Evolutionary conservation across 2,329 filamentous ascomycete species (phyloP).

Genomic region (Fusarium sp.): DNA sequence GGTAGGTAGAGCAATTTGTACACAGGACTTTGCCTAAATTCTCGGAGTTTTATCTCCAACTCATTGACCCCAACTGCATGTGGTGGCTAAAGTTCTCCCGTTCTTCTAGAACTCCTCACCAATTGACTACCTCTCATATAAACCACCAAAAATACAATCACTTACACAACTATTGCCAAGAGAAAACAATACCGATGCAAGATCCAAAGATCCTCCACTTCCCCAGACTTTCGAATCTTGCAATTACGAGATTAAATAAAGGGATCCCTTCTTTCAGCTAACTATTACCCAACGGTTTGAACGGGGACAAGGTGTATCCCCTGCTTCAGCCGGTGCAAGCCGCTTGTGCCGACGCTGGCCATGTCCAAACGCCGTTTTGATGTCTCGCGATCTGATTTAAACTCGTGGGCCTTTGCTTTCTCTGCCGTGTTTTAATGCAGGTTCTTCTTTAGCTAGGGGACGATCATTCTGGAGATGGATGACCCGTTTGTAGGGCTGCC

Average conservation of each 20-base stretch:
- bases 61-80: slow-evolving; percentile 4
- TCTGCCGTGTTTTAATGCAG: background rate
- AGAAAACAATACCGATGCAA: background rate
- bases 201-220: slow-evolving; percentile 17
- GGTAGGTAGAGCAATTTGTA: background rate
- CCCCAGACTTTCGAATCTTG: slow-evolving; percentile 24
- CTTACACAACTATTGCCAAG: background rate
- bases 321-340: slow-evolving; percentile 29
- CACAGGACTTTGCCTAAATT: background rate
- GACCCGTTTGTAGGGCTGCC: slow-evolving; percentile 10
- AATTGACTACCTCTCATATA: background rate
- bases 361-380: background rate
- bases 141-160: background rate
- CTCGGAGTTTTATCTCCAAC: slow-evolving; percentile 2
- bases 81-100: background rate
- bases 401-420: slow-evolving; percentile 25
- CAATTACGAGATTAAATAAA: slow-evolving; percentile 29
- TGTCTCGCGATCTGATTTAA: background rate
- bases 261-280: slow-evolving; percentile 2
- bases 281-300: slow-evolving; percentile 35
- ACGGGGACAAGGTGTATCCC: slow-evolving; percentile 13
- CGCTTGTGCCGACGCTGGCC: slow-evolving; percentile 15
- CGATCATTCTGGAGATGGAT: slow-evolving; percentile 13
- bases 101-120: slow-evolving; percentile 14
- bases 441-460: background rate